Evolutionary conservation across 352 stramenopile genomes (phyloP).

Genomic region (Globisporangium nagaii): DNA sequence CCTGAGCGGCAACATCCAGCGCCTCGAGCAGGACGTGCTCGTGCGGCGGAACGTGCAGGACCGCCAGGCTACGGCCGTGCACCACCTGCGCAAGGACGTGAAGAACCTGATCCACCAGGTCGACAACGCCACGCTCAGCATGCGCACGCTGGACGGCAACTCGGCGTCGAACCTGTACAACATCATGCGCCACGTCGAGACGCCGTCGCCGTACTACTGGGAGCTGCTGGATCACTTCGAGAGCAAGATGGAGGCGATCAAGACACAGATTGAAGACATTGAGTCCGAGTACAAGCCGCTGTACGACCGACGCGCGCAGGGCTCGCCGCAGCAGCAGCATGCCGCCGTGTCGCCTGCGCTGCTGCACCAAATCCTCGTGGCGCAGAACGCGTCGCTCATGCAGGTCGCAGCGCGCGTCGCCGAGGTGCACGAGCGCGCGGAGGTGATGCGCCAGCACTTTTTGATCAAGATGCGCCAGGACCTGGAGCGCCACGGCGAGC

Average conservation of each 20-base stretch:
- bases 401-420: slow-evolving; percentile 68
- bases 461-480: slow-evolving; percentile 62
- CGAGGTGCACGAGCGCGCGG: slow-evolving; percentile 68
- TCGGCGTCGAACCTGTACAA: slow-evolving; percentile 40
- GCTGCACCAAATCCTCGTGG: slow-evolving; percentile 67
- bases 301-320: slow-evolving; percentile 22
- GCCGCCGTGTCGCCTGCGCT: slow-evolving; percentile 22
- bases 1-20: slow-evolving; percentile 48
- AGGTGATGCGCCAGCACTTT: slow-evolving; percentile 67
- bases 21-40: slow-evolving; percentile 62
- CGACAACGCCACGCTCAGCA: slow-evolving; percentile 54
- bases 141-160: slow-evolving; percentile 56
- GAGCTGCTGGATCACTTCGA: slow-evolving; percentile 71
- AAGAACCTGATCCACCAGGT: slow-evolving; percentile 73
- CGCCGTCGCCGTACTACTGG: slow-evolving; percentile 81
- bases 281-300: slow-evolving; percentile 58
- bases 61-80: slow-evolving; percentile 48
- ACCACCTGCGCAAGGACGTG: slow-evolving; percentile 66
- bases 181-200: slow-evolving; percentile 69
- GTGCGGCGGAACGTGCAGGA: slow-evolving; percentile 52
- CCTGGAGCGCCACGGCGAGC: slow-evolving; percentile 48
- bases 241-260: slow-evolving; percentile 61
- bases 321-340: neutral
- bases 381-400: slow-evolving; percentile 77
- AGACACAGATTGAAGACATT: slow-evolving; percentile 69